These are phyloP conservation scores for Carpinus viminea DNA, from an alignment of 306 rosid genomes.

Conservation along the genomic window DNA sequence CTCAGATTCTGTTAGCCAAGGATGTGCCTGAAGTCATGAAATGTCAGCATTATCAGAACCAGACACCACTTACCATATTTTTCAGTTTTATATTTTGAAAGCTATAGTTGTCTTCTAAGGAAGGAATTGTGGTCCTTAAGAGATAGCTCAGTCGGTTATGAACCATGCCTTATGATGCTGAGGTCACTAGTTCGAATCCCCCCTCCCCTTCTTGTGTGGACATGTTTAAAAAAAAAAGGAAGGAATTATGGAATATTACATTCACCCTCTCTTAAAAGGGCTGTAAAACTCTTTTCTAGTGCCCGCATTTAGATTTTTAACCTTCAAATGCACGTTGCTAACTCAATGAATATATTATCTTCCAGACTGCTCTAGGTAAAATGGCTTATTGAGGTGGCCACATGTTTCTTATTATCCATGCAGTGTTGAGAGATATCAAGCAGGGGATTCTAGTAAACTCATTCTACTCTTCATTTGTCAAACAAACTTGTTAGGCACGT, in stretches of 20 bases:
- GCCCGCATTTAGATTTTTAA: not conserved
- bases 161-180: too few species aligned
- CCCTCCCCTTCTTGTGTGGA: too few species aligned
- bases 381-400: not conserved
- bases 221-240: not conserved
- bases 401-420: not conserved
- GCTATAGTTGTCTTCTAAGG: not conserved
- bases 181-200: too few species aligned
- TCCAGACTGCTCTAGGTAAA: not conserved
- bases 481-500: not conserved
- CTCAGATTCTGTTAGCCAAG: conserved; percentile 79
- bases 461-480: not conserved
- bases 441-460: not conserved
- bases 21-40: conserved; percentile 55
- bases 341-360: not conserved
- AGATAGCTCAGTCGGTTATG: too few species aligned
- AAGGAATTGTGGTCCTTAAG: not conserved
- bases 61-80: not conserved
- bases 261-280: not conserved
- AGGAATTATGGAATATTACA: not conserved
- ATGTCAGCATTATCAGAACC: conserved; percentile 15
- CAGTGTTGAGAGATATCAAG: not conserved
- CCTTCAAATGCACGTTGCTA: not conserved
- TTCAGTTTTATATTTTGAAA: not conserved
- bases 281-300: not conserved